Percentiles rank a stretch among this genome's conserved stretches.
Evolutionary conservation across 371 early-diverging fungal species (phyloP).

Genomic region (Mortierella sp.): DNA sequence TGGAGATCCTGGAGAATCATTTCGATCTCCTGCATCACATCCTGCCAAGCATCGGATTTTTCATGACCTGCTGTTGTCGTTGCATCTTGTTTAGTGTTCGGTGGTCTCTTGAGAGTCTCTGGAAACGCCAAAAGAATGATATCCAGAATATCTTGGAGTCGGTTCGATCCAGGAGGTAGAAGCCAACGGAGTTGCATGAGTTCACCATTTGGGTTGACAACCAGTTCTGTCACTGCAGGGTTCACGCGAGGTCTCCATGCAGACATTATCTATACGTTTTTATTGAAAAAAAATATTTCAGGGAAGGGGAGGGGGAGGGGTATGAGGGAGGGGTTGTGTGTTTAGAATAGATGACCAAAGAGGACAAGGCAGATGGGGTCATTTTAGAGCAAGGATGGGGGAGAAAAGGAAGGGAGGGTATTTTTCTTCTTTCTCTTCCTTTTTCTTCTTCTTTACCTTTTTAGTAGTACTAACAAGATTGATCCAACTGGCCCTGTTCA

Average conservation of each 20-base stretch:
- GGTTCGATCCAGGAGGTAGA: constrained; percentile 7
- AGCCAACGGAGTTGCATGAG: constrained; percentile 36
- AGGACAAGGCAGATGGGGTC: too few relatives aligned
- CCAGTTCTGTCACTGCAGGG: constrained; percentile 19
- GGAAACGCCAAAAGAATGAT: constrained; percentile 23
- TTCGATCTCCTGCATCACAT: constrained; percentile 29
- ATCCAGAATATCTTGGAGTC: constrained; percentile 33
- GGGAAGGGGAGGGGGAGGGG: too few relatives aligned
- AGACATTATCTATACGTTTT: constrained; percentile 18
- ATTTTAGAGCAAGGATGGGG: too few relatives aligned
- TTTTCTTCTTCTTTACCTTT: constrained; percentile 14
- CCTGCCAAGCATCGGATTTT: not conserved
- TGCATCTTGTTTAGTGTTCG: too few relatives aligned
- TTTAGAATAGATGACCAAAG: too few relatives aligned
- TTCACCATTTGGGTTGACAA: constrained; percentile 15
- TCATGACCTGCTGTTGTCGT: too few relatives aligned
- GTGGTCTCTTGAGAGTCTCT: not conserved
- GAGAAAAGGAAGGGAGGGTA: too few relatives aligned
- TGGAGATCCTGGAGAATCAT: constrained; percentile 7
- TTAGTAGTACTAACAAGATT: constrained; percentile 10
- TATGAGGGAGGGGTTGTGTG: too few relatives aligned
- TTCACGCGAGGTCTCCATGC: constrained; percentile 22
- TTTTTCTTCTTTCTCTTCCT: too few relatives aligned
- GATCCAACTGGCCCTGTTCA: constrained; percentile 15
- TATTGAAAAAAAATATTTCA: too few relatives aligned